phyloP scores from a whole-genome alignment of 208 protist genomes.

The Leishmania aethiopica region DNA sequence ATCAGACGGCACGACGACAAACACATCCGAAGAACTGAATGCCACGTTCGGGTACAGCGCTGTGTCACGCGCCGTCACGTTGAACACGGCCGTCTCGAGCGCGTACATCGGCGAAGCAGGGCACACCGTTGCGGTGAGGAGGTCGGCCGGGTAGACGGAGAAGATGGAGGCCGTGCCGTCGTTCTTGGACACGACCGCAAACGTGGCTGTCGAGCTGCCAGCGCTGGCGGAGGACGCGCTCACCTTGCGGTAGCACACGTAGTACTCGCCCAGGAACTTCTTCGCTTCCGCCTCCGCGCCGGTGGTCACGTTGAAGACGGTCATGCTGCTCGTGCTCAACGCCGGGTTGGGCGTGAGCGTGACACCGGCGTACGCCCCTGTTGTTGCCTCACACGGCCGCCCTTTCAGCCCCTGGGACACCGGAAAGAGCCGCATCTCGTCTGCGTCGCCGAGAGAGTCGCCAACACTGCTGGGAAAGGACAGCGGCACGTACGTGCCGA shows the following conservation, averaged over 20 bases:
- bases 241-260: constrained; percentile 77
- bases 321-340: constrained; percentile 26
- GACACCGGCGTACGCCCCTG: constrained; percentile 57
- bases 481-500: constrained; percentile 45
- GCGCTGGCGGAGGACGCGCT: constrained; percentile 4
- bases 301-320: constrained; percentile 56
- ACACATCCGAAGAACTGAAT: constrained; percentile 60
- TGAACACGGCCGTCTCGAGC: constrained; percentile 69
- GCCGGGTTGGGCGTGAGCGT: constrained; percentile 49
- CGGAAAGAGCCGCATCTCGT: constrained; percentile 77
- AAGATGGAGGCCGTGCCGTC: constrained; percentile 48
- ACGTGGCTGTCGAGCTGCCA: constrained; percentile 21
- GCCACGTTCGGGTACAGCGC: constrained; percentile 50
- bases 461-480: constrained; percentile 59
- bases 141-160: constrained; percentile 70
- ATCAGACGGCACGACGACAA: constrained; percentile 50
- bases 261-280: constrained; percentile 77
- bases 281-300: constrained; percentile 36
- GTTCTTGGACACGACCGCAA: constrained; percentile 58
- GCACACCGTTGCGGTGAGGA: constrained; percentile 39
- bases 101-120: constrained; percentile 42
- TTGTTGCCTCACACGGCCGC: constrained; percentile 51
- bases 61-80: constrained; percentile 41
- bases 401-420: constrained; percentile 43
- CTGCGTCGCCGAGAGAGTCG: constrained; percentile 41